A percentile compares a stretch with the other conserved stretches of the same genome.
Conservation (phyloP, 768 basidiomycete genomes). For the Suillus decipiens region DNA sequence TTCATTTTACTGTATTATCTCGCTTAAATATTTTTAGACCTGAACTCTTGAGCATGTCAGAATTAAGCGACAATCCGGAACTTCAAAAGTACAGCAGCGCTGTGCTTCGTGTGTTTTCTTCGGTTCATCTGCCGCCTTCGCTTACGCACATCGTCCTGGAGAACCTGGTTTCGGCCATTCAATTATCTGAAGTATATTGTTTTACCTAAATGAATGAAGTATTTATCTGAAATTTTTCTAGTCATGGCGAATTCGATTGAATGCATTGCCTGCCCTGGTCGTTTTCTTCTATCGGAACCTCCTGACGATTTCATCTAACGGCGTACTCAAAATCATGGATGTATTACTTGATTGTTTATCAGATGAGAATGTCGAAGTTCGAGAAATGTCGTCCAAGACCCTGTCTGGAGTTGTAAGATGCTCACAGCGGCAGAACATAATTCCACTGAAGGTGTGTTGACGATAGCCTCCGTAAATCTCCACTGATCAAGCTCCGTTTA, state of each 20-base stretch:
- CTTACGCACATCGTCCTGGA: conserved; percentile 62
- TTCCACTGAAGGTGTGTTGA: conserved; percentile 71
- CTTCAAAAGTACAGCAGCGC: conserved; percentile 80
- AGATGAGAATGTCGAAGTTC: conserved; percentile 91
- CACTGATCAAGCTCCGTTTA: conserved; percentile 8
- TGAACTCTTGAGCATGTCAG: conserved; percentile 87
- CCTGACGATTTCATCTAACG: conserved; percentile 67
- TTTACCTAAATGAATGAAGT: conserved; percentile 9
- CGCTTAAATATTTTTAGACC: conserved; percentile 50
- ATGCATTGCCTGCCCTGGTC: conserved; percentile 84
- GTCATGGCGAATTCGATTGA: conserved; percentile 91
- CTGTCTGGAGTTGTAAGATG: conserved; percentile 86
- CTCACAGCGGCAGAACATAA: conserved; percentile 85
- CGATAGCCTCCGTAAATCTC: not conserved
- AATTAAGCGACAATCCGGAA: conserved; percentile 83
- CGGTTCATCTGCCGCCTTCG: conserved; percentile 70
- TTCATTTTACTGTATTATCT: not conserved
- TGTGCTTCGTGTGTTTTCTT: conserved; percentile 80
- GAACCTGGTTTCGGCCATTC: conserved; percentile 69
- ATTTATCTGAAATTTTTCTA: conserved; percentile 31
- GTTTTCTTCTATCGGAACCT: conserved; percentile 93
- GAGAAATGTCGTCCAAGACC: conserved; percentile 87
- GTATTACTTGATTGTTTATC: conserved; percentile 80
- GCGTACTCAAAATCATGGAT: conserved; percentile 75
- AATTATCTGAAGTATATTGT: conserved; percentile 67